phyloP scores from a whole-genome alignment of 495 filamentous ascomycete species.

The Aspergillus sparsus region DNA sequence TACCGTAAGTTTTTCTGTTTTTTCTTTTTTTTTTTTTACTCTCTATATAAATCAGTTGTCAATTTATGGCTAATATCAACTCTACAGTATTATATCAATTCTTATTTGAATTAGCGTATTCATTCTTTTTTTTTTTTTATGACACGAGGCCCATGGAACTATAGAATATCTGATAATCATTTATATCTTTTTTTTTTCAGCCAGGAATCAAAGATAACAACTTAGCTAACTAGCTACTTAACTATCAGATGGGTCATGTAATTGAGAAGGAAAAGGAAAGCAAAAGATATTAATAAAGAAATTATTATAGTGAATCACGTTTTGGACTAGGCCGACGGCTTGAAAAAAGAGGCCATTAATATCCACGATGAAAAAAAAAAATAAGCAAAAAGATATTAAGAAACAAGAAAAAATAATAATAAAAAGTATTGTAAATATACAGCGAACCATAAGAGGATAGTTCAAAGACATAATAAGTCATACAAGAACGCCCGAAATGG shows the following conservation, averaged over 20 bases:
- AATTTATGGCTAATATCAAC: conserved; percentile 1
- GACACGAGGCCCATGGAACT: too few relatives aligned
- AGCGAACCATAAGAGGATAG: conserved; percentile 20
- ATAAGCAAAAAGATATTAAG: conserved; percentile 15
- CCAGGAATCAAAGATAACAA: too few relatives aligned
- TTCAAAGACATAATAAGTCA: conserved; percentile 13
- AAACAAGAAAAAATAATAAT: conserved; percentile 9
- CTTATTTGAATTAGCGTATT: conserved; percentile 30
- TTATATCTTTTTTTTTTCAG: too few relatives aligned
- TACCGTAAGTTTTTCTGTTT: conserved; percentile 59
- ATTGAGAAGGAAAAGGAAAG: too few relatives aligned
- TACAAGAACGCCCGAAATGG: conserved; percentile 19
- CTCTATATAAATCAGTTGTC: not conserved
- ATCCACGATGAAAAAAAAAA: conserved; percentile 6
- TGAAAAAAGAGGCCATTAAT: not conserved
- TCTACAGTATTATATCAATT: conserved; percentile 65
- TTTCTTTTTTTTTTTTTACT: not conserved
- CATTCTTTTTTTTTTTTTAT: too few relatives aligned
- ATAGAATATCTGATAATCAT: not conserved
- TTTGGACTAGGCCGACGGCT: too few relatives aligned
- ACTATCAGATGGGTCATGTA: too few relatives aligned
- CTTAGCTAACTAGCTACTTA: too few relatives aligned
- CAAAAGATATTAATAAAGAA: too few relatives aligned
- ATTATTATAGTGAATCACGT: too few relatives aligned
- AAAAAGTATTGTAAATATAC: conserved; percentile 21